Percentiles rank a stretch among this genome's conserved stretches.
These are phyloP conservation scores for Curvularia sp. DNA, from an alignment of 2,329 filamentous ascomycete genomes.

Conservation along the genomic window DNA sequence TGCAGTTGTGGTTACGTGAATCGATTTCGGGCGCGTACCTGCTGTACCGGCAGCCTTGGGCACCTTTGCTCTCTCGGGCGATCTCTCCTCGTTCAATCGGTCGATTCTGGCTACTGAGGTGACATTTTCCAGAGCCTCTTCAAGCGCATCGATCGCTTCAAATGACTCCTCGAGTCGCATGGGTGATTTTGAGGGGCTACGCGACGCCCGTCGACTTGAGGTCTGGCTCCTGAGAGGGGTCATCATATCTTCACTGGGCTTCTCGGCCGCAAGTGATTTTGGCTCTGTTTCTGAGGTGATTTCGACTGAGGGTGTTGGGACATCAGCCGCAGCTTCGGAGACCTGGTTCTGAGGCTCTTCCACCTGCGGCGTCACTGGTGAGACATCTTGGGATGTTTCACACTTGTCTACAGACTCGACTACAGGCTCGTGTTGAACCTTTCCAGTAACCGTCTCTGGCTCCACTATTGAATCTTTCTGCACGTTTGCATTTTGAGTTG, in stretches of 20 bases:
- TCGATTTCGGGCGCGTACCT: constrained; percentile 14
- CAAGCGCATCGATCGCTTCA: constrained; percentile 59
- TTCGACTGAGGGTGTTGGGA: constrained; percentile 27
- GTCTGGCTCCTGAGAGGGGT: constrained; percentile 32
- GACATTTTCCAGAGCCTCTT: constrained; percentile 61
- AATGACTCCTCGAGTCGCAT: constrained; percentile 57
- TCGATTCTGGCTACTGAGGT: constrained; percentile 49
- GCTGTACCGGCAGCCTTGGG: constrained; percentile 15
- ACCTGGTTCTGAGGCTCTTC: constrained; percentile 6
- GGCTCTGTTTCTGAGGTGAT: constrained; percentile 37
- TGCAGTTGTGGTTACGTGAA: constrained; percentile 16
- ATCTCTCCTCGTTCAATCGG: constrained; percentile 42
- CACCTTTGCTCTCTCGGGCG: constrained; percentile 31
- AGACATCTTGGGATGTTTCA: constrained; percentile 6
- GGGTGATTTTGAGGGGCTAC: constrained; percentile 39
- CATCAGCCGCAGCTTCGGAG: constrained; percentile 13
- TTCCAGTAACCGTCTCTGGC: constrained; percentile 4
- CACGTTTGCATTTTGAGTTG: background rate
- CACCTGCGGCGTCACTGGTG: constrained; percentile 8
- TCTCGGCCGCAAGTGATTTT: constrained; percentile 39
- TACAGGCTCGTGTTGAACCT: constrained; percentile 5
- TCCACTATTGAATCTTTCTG: constrained; percentile 1
- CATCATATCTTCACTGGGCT: constrained; percentile 34
- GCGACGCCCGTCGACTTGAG: constrained; percentile 33
- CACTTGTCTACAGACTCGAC: background rate